Evolutionary conservation across 2,329 filamentous ascomycete species (phyloP).

Genomic region (Ceratocystis eucalypticola): DNA sequence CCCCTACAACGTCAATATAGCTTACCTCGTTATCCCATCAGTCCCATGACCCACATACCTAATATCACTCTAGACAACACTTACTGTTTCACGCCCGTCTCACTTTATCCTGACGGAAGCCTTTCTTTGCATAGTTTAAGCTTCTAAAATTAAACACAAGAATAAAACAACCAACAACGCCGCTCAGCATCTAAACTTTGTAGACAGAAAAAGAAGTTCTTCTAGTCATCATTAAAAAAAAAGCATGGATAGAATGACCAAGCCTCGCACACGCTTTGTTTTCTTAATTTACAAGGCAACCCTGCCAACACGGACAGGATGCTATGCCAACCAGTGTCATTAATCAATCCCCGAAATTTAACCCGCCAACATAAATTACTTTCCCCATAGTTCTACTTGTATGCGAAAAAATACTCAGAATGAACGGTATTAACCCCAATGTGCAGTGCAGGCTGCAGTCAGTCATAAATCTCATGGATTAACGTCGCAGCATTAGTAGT

Average conservation of each 20-base stretch:
- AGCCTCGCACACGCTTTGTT: neutral
- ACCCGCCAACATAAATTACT: neutral
- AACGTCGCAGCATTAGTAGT: too few species aligned
- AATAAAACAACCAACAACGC: neutral
- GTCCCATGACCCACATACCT: too few species aligned
- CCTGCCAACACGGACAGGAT: neutral
- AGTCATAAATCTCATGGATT: too few species aligned
- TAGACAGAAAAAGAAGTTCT: neutral
- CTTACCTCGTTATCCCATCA: too few species aligned
- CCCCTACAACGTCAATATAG: neutral
- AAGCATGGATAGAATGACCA: neutral
- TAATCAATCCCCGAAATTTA: neutral
- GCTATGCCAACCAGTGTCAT: neutral
- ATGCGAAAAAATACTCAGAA: too few species aligned
- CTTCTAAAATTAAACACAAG: constrained; percentile 2
- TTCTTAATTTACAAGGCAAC: neutral
- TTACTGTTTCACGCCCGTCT: constrained; percentile 13
- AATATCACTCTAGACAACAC: neutral
- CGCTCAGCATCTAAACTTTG: neutral
- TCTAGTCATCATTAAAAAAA: neutral
- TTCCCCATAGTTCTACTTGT: neutral
- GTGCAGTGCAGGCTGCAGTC: too few species aligned
- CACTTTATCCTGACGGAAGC: neutral
- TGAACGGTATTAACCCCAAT: too few species aligned
- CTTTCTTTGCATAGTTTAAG: neutral